A percentile compares a stretch with the other conserved stretches of the same genome.
Evolutionary conservation across 768 basidiomycete species (phyloP).

Genomic region (Nevesoporus exiguus): DNA sequence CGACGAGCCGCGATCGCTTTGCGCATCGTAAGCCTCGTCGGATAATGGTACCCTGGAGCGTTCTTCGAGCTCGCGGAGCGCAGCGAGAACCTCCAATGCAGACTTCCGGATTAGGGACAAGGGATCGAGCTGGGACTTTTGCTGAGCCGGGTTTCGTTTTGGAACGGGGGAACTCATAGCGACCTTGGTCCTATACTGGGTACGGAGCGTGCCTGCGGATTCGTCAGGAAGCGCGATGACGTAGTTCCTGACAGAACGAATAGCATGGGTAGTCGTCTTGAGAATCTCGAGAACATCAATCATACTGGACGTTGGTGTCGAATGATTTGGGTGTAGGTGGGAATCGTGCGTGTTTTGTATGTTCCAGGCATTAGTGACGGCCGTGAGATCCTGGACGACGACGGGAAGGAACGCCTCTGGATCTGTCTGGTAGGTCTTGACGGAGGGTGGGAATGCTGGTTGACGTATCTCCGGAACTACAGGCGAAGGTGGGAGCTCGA

Average conservation of each 20-base stretch:
- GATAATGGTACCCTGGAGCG: constrained; percentile 66
- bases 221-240: constrained; percentile 80
- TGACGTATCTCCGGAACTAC: constrained; percentile 44
- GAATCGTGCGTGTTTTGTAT: constrained; percentile 33
- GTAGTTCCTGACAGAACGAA: constrained; percentile 83
- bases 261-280: constrained; percentile 74
- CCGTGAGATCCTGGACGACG: constrained; percentile 69
- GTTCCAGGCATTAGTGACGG: constrained; percentile 62
- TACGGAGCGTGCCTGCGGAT: constrained; percentile 49
- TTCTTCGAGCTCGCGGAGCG: constrained; percentile 81
- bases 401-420: constrained; percentile 75
- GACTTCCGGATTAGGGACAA: constrained; percentile 67
- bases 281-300: constrained; percentile 66
- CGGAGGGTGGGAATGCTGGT: constrained; percentile 48
- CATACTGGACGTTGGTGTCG: constrained; percentile 23
- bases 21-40: constrained; percentile 81
- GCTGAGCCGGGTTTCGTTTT: constrained; percentile 34
- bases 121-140: constrained; percentile 49
- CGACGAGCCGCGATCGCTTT: constrained; percentile 61
- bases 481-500: constrained; percentile 73
- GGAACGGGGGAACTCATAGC: constrained; percentile 32
- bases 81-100: constrained; percentile 79
- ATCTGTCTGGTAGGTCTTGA: constrained; percentile 68
- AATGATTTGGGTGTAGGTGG: constrained; percentile 14
- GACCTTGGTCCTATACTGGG: constrained; percentile 55